Percentiles rank a stretch among this genome's conserved stretches.
Evolutionary conservation across 2,329 filamentous ascomycete genomes (phyloP).

Genomic region (Colletotrichum sidae): DNA sequence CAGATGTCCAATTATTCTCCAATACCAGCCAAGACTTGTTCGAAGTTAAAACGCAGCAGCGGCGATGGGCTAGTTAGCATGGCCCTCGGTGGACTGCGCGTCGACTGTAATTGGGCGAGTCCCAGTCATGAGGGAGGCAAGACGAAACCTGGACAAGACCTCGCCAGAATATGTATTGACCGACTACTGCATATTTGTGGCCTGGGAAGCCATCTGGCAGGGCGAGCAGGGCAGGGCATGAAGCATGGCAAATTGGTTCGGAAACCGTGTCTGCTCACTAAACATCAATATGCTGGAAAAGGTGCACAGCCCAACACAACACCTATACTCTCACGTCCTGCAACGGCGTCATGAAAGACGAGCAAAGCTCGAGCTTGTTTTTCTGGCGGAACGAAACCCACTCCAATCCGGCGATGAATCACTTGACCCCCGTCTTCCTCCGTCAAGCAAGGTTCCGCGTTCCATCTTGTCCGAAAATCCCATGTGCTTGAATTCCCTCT

Average conservation of each 20-base stretch:
- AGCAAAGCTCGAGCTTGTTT: too few relatives aligned
- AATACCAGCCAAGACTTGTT: too few relatives aligned
- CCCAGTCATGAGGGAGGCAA: slow-evolving; percentile 9
- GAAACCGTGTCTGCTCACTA: too few relatives aligned
- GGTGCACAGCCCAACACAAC: too few relatives aligned
- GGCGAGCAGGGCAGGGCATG: slow-evolving; percentile 2
- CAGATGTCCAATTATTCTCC: too few relatives aligned
- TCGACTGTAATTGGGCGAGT: slow-evolving; percentile 5
- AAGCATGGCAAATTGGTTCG: neutral
- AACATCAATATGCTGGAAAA: too few relatives aligned
- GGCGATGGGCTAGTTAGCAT: too few relatives aligned
- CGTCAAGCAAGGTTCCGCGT: neutral
- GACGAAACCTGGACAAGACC: slow-evolving; percentile 13
- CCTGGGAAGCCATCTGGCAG: slow-evolving; percentile 21
- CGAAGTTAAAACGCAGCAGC: too few relatives aligned
- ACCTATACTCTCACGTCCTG: too few relatives aligned
- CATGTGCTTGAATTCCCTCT: neutral
- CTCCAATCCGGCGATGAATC: neutral
- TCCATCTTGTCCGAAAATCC: slow-evolving; percentile 25
- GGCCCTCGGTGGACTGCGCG: slow-evolving; percentile 1
- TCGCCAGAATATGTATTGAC: neutral
- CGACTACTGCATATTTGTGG: neutral
- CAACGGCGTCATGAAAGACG: too few relatives aligned
- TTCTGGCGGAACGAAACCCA: too few relatives aligned
- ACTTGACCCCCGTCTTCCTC: neutral